These are phyloP conservation scores for Chlamydomonas incerta DNA, from an alignment of 139 green algal genomes.

Conservation along the genomic window DNA sequence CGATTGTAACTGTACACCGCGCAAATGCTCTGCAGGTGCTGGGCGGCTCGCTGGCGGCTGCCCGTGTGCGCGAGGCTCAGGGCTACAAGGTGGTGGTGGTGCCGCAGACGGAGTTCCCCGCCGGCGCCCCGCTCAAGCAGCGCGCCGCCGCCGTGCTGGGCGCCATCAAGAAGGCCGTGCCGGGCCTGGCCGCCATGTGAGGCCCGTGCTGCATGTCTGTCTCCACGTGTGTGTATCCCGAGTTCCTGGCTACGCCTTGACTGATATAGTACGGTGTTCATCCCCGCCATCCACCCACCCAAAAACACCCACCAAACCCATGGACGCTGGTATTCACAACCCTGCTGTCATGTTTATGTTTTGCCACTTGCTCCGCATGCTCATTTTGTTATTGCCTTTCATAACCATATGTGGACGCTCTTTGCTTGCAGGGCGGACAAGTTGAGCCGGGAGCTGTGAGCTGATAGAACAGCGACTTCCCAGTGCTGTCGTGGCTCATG, in stretches of 20 bases:
- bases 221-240: too few relatives aligned
- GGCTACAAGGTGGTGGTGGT: slow-evolving; percentile 63
- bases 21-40: slow-evolving; percentile 55
- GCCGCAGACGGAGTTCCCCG: slow-evolving; percentile 14
- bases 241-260: neutral
- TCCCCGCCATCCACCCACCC: too few relatives aligned
- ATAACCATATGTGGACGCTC: too few relatives aligned
- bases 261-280: neutral
- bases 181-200: slow-evolving; percentile 37
- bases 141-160: slow-evolving; percentile 59
- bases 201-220: too few relatives aligned
- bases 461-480: too few relatives aligned
- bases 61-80: slow-evolving; percentile 47
- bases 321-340: too few relatives aligned
- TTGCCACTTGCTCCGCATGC: too few relatives aligned
- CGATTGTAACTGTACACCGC: too few relatives aligned
- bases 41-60: slow-evolving; percentile 47
- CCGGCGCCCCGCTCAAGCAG: slow-evolving; percentile 27
- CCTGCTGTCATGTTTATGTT: too few relatives aligned
- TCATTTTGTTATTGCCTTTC: too few relatives aligned
- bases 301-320: too few relatives aligned
- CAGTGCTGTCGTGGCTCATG: too few relatives aligned
- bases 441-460: slow-evolving; percentile 15
- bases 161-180: slow-evolving; percentile 54
- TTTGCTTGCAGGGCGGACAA: slow-evolving; percentile 23